phyloP scores from a whole-genome alignment of 2,329 filamentous ascomycete species.

The Coniochaeta sp. region DNA sequence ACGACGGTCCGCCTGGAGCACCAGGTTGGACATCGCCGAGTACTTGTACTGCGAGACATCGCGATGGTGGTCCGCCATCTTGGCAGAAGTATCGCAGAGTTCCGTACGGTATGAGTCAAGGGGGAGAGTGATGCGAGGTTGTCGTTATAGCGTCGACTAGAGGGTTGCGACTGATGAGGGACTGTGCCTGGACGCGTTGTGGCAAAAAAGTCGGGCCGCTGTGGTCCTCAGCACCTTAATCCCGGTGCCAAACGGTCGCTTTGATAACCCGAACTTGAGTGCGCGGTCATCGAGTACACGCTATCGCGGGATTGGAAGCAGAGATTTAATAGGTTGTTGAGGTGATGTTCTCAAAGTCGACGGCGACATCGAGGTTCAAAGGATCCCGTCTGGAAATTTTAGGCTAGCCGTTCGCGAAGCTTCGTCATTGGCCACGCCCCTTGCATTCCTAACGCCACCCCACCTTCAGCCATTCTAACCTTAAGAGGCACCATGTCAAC shows the following conservation, averaged over 20 bases:
- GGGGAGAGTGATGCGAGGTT: neutral
- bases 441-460: neutral
- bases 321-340: neutral
- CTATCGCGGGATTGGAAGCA: neutral
- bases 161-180: neutral
- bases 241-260: neutral
- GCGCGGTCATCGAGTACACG: neutral
- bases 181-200: slow-evolving; percentile 2
- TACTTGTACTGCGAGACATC: slow-evolving; percentile 98
- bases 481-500: neutral
- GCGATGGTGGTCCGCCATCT: slow-evolving; percentile 67
- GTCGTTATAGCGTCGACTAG: neutral
- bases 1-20: slow-evolving; percentile 97
- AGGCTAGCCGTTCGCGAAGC: neutral
- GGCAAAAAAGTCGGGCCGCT: neutral
- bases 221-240: neutral
- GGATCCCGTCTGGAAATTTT: neutral
- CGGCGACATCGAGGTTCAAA: neutral
- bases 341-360: neutral
- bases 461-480: neutral
- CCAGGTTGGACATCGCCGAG: slow-evolving; percentile 99
- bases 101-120: neutral
- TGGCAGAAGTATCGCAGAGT: slow-evolving; percentile 20
- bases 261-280: neutral
- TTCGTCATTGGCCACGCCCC: neutral